Conservation (phyloP, 148 eudicot species). For the Chenopodium formosanum region DNA sequence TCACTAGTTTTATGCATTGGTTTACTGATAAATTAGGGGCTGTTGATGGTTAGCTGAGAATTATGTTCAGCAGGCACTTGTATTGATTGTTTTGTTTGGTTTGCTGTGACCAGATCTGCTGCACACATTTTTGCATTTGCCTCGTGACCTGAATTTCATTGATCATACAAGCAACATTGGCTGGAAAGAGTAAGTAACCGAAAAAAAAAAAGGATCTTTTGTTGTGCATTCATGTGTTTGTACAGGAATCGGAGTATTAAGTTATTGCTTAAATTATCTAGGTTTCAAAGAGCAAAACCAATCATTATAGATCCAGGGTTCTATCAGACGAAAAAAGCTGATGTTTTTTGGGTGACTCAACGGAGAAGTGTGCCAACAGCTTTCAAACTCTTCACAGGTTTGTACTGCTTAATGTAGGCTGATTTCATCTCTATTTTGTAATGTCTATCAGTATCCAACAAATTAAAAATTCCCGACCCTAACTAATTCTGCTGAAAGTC, state of each 20-base stretch:
- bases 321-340: slow-evolving; percentile 66
- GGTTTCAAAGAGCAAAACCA: slow-evolving; percentile 86
- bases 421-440: not conserved
- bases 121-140: slow-evolving; percentile 73
- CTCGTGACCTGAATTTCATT: slow-evolving; percentile 83
- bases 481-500: not conserved
- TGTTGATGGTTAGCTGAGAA: not conserved
- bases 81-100: slow-evolving; percentile 13
- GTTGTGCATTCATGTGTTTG: not conserved
- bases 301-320: slow-evolving; percentile 87
- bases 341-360: slow-evolving; percentile 86
- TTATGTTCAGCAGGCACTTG: not conserved
- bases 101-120: slow-evolving; percentile 70
- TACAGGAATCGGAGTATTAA: not conserved
- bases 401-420: slow-evolving; percentile 16
- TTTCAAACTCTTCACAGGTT: slow-evolving; percentile 91
- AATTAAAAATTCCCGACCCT: no score
- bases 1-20: not conserved
- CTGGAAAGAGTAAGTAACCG: slow-evolving; percentile 83
- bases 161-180: slow-evolving; percentile 93
- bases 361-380: slow-evolving; percentile 90
- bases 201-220: not conserved
- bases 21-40: not conserved
- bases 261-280: slow-evolving; percentile 27
- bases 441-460: not conserved